phyloP scores from a whole-genome alignment of 2,329 filamentous ascomycete species.

The Thielaviopsis punctulata region DNA sequence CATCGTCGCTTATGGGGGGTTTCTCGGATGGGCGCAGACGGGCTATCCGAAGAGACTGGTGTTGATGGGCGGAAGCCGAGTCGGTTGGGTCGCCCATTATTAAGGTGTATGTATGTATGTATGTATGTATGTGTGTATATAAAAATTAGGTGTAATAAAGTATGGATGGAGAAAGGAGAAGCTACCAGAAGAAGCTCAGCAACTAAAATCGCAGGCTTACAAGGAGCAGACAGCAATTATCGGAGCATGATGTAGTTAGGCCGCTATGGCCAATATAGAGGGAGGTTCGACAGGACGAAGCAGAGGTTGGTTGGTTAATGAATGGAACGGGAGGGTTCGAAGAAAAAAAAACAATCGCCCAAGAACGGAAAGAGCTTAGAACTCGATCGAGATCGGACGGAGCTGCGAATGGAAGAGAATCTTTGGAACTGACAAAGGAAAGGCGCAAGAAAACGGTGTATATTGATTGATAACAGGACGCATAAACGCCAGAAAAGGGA shows the following conservation, averaged over 20 bases:
- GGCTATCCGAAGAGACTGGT: background rate
- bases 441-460: background rate
- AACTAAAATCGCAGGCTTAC: background rate
- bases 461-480: background rate
- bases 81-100: background rate
- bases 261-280: background rate
- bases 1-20: background rate
- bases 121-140: background rate
- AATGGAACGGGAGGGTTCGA: background rate
- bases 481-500: no score
- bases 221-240: background rate
- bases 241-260: background rate
- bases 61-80: background rate
- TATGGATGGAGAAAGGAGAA: background rate
- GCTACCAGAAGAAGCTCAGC: background rate
- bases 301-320: no score
- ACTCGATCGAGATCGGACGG: background rate
- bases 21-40: background rate
- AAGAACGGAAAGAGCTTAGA: background rate
- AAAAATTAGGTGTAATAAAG: no score
- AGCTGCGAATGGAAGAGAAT: background rate
- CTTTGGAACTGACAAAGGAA: background rate
- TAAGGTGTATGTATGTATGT: background rate
- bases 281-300: background rate
- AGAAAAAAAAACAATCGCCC: background rate